Percentiles rank a stretch among this genome's conserved stretches.
Evolutionary conservation across 352 stramenopile genomes (phyloP).

Genomic region (Phytophthora lateralis): DNA sequence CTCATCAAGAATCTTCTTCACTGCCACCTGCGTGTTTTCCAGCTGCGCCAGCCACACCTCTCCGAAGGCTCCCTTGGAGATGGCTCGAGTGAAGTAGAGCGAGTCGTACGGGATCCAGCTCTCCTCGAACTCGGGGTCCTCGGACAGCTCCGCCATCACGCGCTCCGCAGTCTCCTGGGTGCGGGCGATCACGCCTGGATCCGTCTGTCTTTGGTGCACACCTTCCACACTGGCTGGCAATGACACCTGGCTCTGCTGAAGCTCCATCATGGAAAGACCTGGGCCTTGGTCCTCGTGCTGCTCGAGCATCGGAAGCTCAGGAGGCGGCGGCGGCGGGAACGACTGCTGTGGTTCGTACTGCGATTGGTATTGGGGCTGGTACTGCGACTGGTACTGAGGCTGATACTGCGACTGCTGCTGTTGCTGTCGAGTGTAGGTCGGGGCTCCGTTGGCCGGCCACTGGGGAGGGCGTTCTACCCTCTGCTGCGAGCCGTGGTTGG

Average conservation of each 20-base stretch:
- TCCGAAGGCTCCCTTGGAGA: slow-evolving; percentile 81
- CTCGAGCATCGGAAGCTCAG: slow-evolving; percentile 37
- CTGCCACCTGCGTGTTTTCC: slow-evolving; percentile 78
- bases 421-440: slow-evolving; percentile 38
- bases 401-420: slow-evolving; percentile 24
- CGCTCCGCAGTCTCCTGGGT: slow-evolving; percentile 52
- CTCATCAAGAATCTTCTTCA: slow-evolving; percentile 84
- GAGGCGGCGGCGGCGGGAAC: slow-evolving; percentile 29
- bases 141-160: slow-evolving; percentile 67
- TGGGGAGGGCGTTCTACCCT: slow-evolving; percentile 30
- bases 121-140: slow-evolving; percentile 53
- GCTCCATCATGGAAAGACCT: slow-evolving; percentile 36
- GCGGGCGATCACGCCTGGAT: slow-evolving; percentile 28
- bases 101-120: slow-evolving; percentile 71
- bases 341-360: slow-evolving; percentile 29
- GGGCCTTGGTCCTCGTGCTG: slow-evolving; percentile 26
- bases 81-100: slow-evolving; percentile 76
- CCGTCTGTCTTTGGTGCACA: slow-evolving; percentile 27
- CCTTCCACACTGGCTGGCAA: slow-evolving; percentile 24
- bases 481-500: slow-evolving; percentile 5
- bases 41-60: slow-evolving; percentile 85
- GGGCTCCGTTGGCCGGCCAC: slow-evolving; percentile 33
- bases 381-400: slow-evolving; percentile 13
- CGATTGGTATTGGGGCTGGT: slow-evolving; percentile 13
- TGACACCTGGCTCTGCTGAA: slow-evolving; percentile 33